These are phyloP conservation scores for Fusarium staphyleae DNA, from an alignment of 2,329 filamentous ascomycete species.

Conservation along the genomic window DNA sequence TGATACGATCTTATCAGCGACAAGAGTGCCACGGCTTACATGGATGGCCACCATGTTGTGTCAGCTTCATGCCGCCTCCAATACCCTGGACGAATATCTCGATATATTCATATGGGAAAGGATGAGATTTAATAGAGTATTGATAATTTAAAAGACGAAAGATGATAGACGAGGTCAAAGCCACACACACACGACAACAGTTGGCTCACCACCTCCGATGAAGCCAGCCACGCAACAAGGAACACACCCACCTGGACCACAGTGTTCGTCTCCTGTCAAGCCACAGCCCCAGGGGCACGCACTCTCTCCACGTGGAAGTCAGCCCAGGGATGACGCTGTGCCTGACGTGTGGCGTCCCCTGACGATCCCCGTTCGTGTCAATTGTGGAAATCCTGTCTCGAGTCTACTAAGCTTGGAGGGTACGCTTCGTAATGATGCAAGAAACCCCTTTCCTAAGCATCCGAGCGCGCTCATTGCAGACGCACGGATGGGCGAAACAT, in stretches of 20 bases:
- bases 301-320: constrained; percentile 28
- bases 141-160: too few species aligned
- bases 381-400: constrained; percentile 23
- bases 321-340: constrained; percentile 17
- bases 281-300: constrained; percentile 25
- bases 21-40: neutral
- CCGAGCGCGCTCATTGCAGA: constrained; percentile 21
- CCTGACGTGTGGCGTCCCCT: constrained; percentile 33
- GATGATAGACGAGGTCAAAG: constrained; percentile 20
- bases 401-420: constrained; percentile 11
- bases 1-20: constrained; percentile 25
- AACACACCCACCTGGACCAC: constrained; percentile 16
- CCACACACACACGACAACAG: constrained; percentile 11
- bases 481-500: constrained; percentile 33
- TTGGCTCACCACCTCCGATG: constrained; percentile 7
- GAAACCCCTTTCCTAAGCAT: constrained; percentile 26
- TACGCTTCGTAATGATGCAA: constrained; percentile 22
- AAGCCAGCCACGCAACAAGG: constrained; percentile 21
- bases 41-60: constrained; percentile 4
- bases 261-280: constrained; percentile 19
- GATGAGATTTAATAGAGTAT: neutral
- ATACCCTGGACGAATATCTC: neutral
- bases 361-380: constrained; percentile 31
- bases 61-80: constrained; percentile 19
- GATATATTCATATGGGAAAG: neutral